Evolutionary conservation across 495 filamentous ascomycete species (phyloP), one percentile per base, ranked within the genome.

Genomic region (Aspergillus heteromorphus): DNA sequence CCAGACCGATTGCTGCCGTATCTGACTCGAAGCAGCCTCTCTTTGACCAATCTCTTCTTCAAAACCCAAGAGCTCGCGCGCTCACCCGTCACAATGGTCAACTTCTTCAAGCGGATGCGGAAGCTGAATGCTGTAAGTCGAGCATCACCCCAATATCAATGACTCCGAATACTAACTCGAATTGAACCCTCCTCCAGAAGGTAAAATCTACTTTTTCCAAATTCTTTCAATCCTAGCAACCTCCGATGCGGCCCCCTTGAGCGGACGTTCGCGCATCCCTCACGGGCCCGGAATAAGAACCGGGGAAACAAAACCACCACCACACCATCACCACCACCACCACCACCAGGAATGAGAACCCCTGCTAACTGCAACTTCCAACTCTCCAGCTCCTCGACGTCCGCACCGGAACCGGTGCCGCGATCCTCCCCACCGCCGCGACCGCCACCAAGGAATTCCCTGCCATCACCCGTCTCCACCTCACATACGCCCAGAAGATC

Each of bases 361-460:
- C 27, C 31, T n/a, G 36, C 61, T 56, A 43, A 56, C 48, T 7
- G 19, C 19, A 9, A 18, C 17, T 40, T n/a, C n/a, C 19, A 17
- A 13, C 8, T 48, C 8, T 8, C 4, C 45, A 91, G 88, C 74
- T 92, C 40, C 81, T 92, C 63, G 72, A 75, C 55, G 68, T 91
- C 67, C 82, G 87, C 59, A 65, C 84, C 64, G 93, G 93, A 45
- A 84, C 86, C 38, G 93, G 92, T 31, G 92, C 93, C 19, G 87
- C 86, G 14, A 74, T 88, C 58, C 76, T 98, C 31, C 87, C 91
- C 1, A 79, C 81, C 45, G 29, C 63, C 34, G 34, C 59, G 23
- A 65, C 61, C 40, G 67, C 74, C 57, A 64, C 65, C 53, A 65
- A 71, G 62, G 84, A 92, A 57, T 72, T 70, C 55, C 73, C 75